A percentile compares a stretch with the other conserved stretches of the same genome.
Evolutionary conservation across 129 eudicot species (phyloP).

Genomic region (Chrysanthemum lavandulifolium): DNA sequence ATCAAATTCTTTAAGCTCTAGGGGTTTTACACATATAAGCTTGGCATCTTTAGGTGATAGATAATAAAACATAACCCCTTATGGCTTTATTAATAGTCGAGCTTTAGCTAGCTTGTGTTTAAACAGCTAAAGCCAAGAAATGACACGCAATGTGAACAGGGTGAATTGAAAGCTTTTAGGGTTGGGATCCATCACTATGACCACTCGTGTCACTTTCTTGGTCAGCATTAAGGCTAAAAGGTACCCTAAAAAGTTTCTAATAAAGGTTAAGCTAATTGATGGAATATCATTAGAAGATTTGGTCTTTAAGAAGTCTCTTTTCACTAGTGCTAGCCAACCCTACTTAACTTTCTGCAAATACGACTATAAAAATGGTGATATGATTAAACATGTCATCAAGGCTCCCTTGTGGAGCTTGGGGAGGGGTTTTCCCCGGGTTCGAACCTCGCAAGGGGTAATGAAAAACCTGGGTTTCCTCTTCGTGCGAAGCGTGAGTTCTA

Average conservation of each 20-base stretch:
- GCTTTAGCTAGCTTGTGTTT: background rate
- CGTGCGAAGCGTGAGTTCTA: too few species aligned
- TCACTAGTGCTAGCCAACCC: slow-evolving; percentile 39
- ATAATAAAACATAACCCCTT: slow-evolving; percentile 2
- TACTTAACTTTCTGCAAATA: slow-evolving; percentile 25
- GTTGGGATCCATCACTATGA: background rate
- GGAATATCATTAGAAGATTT: slow-evolving; percentile 27
- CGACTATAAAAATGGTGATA: slow-evolving; percentile 20
- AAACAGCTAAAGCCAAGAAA: background rate
- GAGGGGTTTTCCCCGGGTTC: too few species aligned
- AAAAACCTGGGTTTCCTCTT: too few species aligned
- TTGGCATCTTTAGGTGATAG: slow-evolving; percentile 4
- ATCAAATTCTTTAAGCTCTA: too few species aligned
- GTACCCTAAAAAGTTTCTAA: slow-evolving; percentile 17
- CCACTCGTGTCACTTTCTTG: background rate
- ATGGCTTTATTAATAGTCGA: too few species aligned
- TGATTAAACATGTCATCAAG: slow-evolving; percentile 34
- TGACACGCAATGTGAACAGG: too few species aligned
- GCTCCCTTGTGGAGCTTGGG: too few species aligned
- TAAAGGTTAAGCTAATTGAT: slow-evolving; percentile 21
- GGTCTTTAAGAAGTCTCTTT: slow-evolving; percentile 12
- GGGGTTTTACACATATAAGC: background rate
- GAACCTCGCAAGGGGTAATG: too few species aligned
- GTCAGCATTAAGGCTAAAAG: slow-evolving; percentile 8
- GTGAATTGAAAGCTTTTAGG: too few species aligned